Evolutionary conservation across 352 stramenopile species (phyloP).

Genomic region (Phytopythium chamaehyphon): DNA sequence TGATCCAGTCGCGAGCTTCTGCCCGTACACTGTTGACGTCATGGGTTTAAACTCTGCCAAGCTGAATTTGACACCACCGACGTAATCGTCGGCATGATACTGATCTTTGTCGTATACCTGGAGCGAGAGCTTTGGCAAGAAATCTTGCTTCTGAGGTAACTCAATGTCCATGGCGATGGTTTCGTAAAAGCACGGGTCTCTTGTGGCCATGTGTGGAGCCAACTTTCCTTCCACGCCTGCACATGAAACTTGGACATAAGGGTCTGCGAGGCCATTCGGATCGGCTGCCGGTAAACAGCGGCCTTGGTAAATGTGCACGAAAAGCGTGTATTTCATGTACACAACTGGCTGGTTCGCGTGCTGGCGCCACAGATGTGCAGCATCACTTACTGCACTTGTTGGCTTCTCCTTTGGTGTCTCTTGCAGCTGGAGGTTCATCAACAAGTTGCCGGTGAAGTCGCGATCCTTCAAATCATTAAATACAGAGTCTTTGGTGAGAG

Average conservation of each 20-base stretch:
- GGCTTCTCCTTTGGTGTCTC: conserved; percentile 26
- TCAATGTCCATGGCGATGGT: conserved; percentile 71
- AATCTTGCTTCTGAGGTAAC: conserved; percentile 58
- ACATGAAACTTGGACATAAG: conserved; percentile 85
- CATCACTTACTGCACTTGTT: conserved; percentile 16
- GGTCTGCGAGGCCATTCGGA: conserved; percentile 68
- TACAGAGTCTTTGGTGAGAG: conserved; percentile 69
- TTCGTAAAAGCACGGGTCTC: conserved; percentile 84
- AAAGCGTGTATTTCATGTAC: conserved; percentile 77
- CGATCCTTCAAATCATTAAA: conserved; percentile 78
- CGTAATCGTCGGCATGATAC: conserved; percentile 70
- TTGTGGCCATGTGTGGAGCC: conserved; percentile 53
- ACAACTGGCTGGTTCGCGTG: conserved; percentile 47
- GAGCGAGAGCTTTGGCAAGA: conserved; percentile 66
- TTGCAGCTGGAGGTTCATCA: conserved; percentile 72
- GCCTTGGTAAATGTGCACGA: conserved; percentile 83
- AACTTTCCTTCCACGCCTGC: conserved; percentile 64
- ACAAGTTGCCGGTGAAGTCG: conserved; percentile 78
- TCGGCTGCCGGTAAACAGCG: conserved; percentile 67
- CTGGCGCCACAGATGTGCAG: conserved; percentile 50
- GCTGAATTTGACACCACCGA: conserved; percentile 55
- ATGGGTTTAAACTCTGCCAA: conserved; percentile 58
- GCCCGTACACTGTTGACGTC: conserved; percentile 50
- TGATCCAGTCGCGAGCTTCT: conserved; percentile 35
- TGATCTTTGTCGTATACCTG: conserved; percentile 79